phyloP scores from a whole-genome alignment of 1,284 basidiomycete species.

The Pseudozyma flocculosa region DNA sequence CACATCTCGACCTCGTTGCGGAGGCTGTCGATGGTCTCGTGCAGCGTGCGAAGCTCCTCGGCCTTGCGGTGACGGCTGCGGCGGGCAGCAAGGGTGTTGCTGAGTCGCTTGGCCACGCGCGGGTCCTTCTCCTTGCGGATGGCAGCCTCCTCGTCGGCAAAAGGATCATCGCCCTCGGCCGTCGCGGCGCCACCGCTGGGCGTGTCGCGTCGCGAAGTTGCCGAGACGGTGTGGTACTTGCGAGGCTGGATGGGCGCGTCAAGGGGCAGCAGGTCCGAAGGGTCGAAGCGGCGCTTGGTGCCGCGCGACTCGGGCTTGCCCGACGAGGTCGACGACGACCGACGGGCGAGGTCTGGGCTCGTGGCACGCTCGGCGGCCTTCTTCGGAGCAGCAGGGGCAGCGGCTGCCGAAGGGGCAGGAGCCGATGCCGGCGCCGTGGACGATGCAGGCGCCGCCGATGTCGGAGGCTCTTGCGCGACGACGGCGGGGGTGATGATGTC shows the following conservation, averaged over 20 bases:
- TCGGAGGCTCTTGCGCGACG: neutral
- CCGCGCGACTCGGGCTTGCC: slow-evolving; percentile 24
- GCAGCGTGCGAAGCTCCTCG: slow-evolving; percentile 48
- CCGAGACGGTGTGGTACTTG: slow-evolving; percentile 50
- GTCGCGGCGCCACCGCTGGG: neutral
- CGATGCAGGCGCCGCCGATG: slow-evolving; percentile 6
- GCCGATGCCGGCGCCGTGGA: too few relatives aligned
- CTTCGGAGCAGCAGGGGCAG: slow-evolving; percentile 3
- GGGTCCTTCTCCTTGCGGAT: slow-evolving; percentile 45
- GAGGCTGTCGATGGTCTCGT: slow-evolving; percentile 50
- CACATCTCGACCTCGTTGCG: slow-evolving; percentile 43
- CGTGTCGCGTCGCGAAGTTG: slow-evolving; percentile 50
- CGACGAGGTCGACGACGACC: slow-evolving; percentile 8
- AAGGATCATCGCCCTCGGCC: slow-evolving; percentile 13
- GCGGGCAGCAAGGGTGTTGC: slow-evolving; percentile 56
- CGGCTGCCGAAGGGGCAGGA: slow-evolving; percentile 9
- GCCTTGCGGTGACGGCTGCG: slow-evolving; percentile 55
- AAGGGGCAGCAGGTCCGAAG: slow-evolving; percentile 50
- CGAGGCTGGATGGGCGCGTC: slow-evolving; percentile 56
- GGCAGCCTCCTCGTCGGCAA: slow-evolving; percentile 32
- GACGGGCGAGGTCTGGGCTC: slow-evolving; percentile 18
- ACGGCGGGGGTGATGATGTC: neutral
- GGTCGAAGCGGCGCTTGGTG: slow-evolving; percentile 46
- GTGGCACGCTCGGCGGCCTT: neutral
- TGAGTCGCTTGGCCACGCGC: slow-evolving; percentile 53